Conservation (phyloP, 331 rosid genomes). For the Dryas integrifolia region DNA sequence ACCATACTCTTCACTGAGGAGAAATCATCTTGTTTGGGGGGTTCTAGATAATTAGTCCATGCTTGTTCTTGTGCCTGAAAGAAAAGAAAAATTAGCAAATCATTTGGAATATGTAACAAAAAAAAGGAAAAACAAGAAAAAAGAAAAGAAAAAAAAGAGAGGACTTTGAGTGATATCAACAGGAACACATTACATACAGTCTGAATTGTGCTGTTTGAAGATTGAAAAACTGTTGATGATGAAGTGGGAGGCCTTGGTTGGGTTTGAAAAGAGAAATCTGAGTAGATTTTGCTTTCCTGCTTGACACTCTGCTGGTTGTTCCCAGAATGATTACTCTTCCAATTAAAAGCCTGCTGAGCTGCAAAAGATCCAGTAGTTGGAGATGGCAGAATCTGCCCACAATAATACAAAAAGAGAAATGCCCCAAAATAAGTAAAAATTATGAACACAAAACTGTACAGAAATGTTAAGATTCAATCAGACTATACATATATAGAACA, state of each 20-base stretch:
- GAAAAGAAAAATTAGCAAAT: slow-evolving; percentile 7
- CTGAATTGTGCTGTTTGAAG: slow-evolving; percentile 42
- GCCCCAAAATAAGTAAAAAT: slow-evolving; percentile 4
- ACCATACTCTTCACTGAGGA: slow-evolving; percentile 40
- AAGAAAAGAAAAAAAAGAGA: slow-evolving; percentile 1
- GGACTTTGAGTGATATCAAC: neutral
- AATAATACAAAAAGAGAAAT: neutral
- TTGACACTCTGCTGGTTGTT: slow-evolving; percentile 46
- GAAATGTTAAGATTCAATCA: slow-evolving; percentile 2
- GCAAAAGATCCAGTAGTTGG: slow-evolving; percentile 81
- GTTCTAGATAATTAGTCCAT: slow-evolving; percentile 54
- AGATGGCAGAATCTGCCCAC: slow-evolving; percentile 58
- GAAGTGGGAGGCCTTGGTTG: slow-evolving; percentile 43
- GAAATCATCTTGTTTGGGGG: slow-evolving; percentile 39
- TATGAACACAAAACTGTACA: neutral
- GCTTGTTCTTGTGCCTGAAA: slow-evolving; percentile 38
- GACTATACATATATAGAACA: neutral
- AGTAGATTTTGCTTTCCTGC: slow-evolving; percentile 47
- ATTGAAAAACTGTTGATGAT: slow-evolving; percentile 42
- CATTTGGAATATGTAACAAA: neutral
- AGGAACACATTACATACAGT: slow-evolving; percentile 27
- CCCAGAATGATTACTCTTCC: slow-evolving; percentile 44
- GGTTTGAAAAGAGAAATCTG: slow-evolving; percentile 60
- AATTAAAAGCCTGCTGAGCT: slow-evolving; percentile 49
- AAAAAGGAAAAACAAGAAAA: neutral